Evolutionary conservation across 2,329 filamentous ascomycete genomes (phyloP), one percentile per base, ranked within the genome.

Genomic region (Talaromyces sp.): DNA sequence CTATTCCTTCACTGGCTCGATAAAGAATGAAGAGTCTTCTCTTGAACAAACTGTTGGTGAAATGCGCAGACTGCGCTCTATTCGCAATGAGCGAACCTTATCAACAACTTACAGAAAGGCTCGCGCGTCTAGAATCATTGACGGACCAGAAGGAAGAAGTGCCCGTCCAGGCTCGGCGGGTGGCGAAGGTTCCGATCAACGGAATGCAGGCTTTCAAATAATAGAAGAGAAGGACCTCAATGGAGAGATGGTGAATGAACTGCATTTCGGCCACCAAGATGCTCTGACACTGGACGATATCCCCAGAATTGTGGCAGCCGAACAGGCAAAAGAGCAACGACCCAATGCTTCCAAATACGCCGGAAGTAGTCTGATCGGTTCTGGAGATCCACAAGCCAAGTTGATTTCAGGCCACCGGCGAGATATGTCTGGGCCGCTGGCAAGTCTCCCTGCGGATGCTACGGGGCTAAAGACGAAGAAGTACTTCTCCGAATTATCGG

Each of bases 21-120:
- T 82, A 62, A 80, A 78, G 60, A 87, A 88, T 57, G 80, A 80
- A 63, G 83, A 84, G 63, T 85, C 88, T 69, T 91, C 90, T 57
- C 95, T 98, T 73, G 94, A 98, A 79, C 96, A 93, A 78, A 96
- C 94, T 54, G 88, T 99, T 68, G 96, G 95, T 67, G 95, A 99
- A 76, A 95, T 99, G 72, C 89, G 92, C 69, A 86, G 95, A 65
- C 79, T 99, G 63, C 88, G 94, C 66, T 98, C 95, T 64, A 98
- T 94, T 27, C 88, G 95, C 33, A 89, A 98, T 72, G 94, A 99
- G 71, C 94, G 96, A 72, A 92, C 96, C 70, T 80, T 99, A 51
- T 98, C 94, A 40, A 96, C 92, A 27, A 97, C 92, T 57, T 92
- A 94, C 74, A 90, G 91, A 73, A 95, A 93, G 70, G 91, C 94